These are phyloP conservation scores for Pelargonium fulgidum DNA, from an alignment of 441 rosid genomes.

Conservation along the genomic window DNA sequence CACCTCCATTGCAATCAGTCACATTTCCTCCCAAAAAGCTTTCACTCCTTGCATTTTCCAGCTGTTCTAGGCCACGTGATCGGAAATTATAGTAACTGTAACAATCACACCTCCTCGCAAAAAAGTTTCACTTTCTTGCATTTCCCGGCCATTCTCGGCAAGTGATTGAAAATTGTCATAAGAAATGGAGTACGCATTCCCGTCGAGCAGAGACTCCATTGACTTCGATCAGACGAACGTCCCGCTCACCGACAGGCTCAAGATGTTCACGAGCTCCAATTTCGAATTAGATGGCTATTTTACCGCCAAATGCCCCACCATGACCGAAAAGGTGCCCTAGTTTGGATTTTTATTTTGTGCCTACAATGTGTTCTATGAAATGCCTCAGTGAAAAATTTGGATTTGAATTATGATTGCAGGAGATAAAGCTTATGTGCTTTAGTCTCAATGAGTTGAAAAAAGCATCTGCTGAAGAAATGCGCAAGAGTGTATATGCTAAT, in stretches of 20 bases:
- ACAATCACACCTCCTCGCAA: too few species aligned
- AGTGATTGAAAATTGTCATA: too few species aligned
- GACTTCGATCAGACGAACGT: neutral
- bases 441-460: constrained; percentile 83
- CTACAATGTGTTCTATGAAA: neutral
- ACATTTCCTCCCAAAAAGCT: neutral
- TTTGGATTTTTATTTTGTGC: neutral
- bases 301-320: neutral
- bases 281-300: neutral
- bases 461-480: constrained; percentile 99
- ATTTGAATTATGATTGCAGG: constrained; percentile 31
- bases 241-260: neutral
- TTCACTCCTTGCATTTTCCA: neutral
- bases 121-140: too few species aligned
- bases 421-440: constrained; percentile 69
- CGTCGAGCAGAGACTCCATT: neutral
- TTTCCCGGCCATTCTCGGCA: too few species aligned
- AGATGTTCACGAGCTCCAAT: neutral
- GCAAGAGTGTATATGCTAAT: constrained; percentile 94
- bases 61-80: neutral
- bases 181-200: neutral
- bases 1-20: neutral
- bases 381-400: neutral
- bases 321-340: neutral
- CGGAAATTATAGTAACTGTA: neutral